A percentile compares a stretch with the other conserved stretches of the same genome.
phyloP scores from a whole-genome alignment of 1,284 basidiomycete genomes.

The Sanghuangporus weigelae region DNA sequence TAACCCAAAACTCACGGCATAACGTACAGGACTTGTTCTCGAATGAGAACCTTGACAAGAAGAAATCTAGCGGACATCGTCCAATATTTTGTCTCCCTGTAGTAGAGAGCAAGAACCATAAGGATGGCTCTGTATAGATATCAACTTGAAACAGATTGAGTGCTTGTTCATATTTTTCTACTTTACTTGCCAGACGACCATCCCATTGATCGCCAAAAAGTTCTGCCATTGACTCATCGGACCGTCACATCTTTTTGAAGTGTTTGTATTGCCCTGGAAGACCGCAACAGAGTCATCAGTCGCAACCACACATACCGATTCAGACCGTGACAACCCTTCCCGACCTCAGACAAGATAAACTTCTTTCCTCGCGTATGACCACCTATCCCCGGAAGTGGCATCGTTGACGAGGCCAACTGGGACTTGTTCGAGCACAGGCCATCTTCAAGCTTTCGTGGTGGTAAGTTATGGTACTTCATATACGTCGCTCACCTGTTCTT shows the following conservation, averaged over 20 bases:
- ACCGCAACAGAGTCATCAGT: no score
- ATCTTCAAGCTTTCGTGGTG: no score
- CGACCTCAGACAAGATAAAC: no score
- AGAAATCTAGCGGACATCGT: neutral
- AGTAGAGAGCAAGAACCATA: neutral
- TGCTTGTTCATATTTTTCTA: neutral
- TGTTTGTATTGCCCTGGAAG: neutral
- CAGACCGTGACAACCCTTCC: no score
- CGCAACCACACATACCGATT: no score
- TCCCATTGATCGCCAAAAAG: neutral
- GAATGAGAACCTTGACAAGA: constrained; percentile 1
- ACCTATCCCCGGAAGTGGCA: no score
- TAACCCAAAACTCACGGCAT: neutral
- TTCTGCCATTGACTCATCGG: neutral
- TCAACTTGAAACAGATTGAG: neutral
- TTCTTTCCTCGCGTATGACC: no score
- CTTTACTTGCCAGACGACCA: neutral
- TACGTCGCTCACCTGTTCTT: no score
- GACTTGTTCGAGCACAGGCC: no score
- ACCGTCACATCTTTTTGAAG: neutral
- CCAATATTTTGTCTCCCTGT: neutral
- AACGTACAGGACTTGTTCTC: neutral
- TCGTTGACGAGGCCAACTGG: no score
- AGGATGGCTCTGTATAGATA: neutral
- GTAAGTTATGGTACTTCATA: no score